phyloP scores from a whole-genome alignment of 495 filamentous ascomycete genomes.

The Jackrogersella minutella region DNA sequence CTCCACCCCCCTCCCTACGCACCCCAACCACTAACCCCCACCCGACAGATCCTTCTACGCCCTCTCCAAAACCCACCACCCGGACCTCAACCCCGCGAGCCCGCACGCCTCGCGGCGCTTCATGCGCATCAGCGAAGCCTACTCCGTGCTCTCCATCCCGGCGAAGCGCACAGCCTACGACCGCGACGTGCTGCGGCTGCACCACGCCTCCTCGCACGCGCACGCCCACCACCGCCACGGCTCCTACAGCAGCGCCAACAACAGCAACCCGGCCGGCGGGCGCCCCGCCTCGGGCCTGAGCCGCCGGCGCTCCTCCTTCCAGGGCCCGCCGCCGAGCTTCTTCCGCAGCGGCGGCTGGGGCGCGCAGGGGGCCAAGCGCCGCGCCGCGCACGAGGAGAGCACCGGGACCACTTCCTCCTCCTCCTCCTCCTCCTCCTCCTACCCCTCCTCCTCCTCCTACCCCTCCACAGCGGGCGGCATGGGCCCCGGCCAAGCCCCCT shows the following conservation, averaged over 20 bases:
- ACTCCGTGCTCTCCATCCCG: constrained; percentile 75
- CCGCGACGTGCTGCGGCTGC: constrained; percentile 62
- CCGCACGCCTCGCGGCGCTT: constrained; percentile 78
- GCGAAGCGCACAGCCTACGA: constrained; percentile 82
- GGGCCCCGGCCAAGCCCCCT: constrained; percentile 56
- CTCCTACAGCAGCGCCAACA: constrained; percentile 56
- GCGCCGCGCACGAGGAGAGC: constrained; percentile 53
- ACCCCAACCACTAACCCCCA: constrained; percentile 12
- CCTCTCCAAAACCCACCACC: constrained; percentile 92
- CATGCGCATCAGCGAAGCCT: constrained; percentile 85
- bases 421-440: constrained; percentile 37
- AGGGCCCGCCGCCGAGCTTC: constrained; percentile 89
- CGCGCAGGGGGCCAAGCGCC: constrained; percentile 57
- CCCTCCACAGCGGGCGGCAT: constrained; percentile 46
- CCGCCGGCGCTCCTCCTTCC: constrained; percentile 74
- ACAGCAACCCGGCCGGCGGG: constrained; percentile 67
- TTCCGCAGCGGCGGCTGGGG: constrained; percentile 81
- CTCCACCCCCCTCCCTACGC: background rate
- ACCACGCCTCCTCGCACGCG: constrained; percentile 41
- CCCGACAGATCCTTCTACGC: constrained; percentile 81
- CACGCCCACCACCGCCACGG: constrained; percentile 38
- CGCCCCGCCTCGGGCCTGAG: constrained; percentile 82
- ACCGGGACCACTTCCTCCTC: constrained; percentile 32
- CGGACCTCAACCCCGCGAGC: constrained; percentile 85
- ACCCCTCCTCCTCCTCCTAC: constrained; percentile 37